Percentiles rank a stretch among this genome's conserved stretches.
Conservation (phyloP, 805 yeast species). For the Yamadazyma sp. region DNA sequence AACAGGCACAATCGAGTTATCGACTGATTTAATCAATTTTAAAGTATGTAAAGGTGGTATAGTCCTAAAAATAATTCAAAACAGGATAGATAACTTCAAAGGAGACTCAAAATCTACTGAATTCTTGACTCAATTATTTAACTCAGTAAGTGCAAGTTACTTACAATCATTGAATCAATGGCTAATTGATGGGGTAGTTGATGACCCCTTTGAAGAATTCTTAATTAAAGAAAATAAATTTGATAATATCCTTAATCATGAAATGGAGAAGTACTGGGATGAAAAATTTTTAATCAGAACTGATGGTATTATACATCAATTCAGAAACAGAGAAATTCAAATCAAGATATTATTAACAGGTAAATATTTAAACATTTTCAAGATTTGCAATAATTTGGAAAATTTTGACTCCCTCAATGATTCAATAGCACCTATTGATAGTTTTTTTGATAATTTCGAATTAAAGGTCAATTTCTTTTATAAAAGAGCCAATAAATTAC, state of each 20-base stretch:
- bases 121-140: constrained; percentile 53
- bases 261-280: constrained; percentile 67
- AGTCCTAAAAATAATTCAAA: constrained; percentile 60
- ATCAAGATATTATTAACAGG: constrained; percentile 77
- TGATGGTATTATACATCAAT: constrained; percentile 72
- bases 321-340: constrained; percentile 51
- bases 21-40: constrained; percentile 48
- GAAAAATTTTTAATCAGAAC: constrained; percentile 69
- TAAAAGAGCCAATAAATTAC: constrained; percentile 58
- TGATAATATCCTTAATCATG: constrained; percentile 24
- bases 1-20: constrained; percentile 47
- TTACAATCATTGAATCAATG: constrained; percentile 70
- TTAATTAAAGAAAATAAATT: constrained; percentile 51
- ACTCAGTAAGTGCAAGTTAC: constrained; percentile 60
- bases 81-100: constrained; percentile 49
- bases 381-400: constrained; percentile 54
- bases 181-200: constrained; percentile 69
- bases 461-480: constrained; percentile 61
- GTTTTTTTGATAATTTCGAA: constrained; percentile 44
- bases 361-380: constrained; percentile 71
- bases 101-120: constrained; percentile 62
- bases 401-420: constrained; percentile 28
- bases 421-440: constrained; percentile 22
- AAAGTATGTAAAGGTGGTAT: constrained; percentile 76
- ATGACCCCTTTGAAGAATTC: constrained; percentile 83